Evolutionary conservation across 2,329 filamentous ascomycete species (phyloP).

Genomic region (Stromatinia cepivora): DNA sequence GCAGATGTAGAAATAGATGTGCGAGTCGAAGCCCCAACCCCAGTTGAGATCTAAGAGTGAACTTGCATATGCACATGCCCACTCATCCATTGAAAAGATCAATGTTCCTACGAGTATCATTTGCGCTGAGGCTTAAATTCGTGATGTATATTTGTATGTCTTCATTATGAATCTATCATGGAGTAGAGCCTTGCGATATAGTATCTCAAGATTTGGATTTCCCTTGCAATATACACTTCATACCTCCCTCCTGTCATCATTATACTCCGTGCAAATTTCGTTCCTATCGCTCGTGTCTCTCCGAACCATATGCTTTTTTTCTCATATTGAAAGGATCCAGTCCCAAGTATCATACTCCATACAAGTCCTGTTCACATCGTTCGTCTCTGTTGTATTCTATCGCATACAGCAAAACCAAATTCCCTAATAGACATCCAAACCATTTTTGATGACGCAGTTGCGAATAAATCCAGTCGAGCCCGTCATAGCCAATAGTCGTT

Average conservation of each 20-base stretch:
- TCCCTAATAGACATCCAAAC: slow-evolving; percentile 1
- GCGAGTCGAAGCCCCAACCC: too few species aligned
- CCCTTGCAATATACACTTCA: background rate
- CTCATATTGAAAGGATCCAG: background rate
- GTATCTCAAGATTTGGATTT: background rate
- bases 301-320: background rate
- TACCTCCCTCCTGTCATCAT: background rate
- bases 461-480: background rate
- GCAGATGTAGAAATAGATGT: too few species aligned
- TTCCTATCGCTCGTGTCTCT: background rate
- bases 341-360: background rate
- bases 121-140: background rate
- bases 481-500: background rate
- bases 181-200: background rate
- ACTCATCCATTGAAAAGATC: background rate
- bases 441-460: background rate
- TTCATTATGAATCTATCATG: background rate
- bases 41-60: too few species aligned
- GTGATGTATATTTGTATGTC: background rate
- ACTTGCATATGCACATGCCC: too few species aligned
- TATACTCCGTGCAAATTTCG: background rate
- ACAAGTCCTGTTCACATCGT: background rate
- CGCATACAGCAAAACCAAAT: background rate
- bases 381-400: background rate
- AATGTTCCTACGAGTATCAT: background rate